Evolutionary conservation across 2,329 filamentous ascomycete genomes (phyloP).

Genomic region (Geosmithia morbida): DNA sequence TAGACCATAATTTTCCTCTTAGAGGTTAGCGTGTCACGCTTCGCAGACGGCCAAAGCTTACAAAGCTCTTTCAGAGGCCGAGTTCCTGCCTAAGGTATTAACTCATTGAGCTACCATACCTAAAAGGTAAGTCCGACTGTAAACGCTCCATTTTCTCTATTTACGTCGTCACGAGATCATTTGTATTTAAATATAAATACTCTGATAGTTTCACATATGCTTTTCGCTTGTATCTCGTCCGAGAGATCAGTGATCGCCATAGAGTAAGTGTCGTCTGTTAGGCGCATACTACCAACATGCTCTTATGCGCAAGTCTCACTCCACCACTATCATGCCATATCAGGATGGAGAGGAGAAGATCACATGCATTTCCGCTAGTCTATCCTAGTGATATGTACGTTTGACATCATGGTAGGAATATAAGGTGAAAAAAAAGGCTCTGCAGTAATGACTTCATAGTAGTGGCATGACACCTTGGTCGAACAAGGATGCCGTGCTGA

Average conservation of each 20-base stretch:
- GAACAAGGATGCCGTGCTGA: neutral
- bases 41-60: neutral
- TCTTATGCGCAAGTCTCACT: neutral
- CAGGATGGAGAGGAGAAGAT: neutral
- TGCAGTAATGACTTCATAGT: neutral
- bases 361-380: neutral
- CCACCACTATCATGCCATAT: too few species aligned
- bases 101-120: neutral
- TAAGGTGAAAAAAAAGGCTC: neutral
- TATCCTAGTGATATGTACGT: neutral
- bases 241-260: neutral
- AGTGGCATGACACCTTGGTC: neutral
- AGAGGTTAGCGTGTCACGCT: neutral
- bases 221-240: too few species aligned
- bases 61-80: neutral
- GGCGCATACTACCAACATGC: neutral
- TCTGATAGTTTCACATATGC: too few species aligned
- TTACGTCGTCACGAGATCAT: too few species aligned
- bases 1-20: neutral
- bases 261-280: neutral
- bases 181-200: too few species aligned
- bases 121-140: neutral
- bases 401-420: neutral
- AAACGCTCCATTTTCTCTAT: too few species aligned
- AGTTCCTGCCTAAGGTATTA: neutral